A percentile compares a stretch with the other conserved stretches of the same genome.
These are phyloP conservation scores for Groenewaldozyma tartarivorans DNA, from an alignment of 805 yeast species.

Conservation along the genomic window DNA sequence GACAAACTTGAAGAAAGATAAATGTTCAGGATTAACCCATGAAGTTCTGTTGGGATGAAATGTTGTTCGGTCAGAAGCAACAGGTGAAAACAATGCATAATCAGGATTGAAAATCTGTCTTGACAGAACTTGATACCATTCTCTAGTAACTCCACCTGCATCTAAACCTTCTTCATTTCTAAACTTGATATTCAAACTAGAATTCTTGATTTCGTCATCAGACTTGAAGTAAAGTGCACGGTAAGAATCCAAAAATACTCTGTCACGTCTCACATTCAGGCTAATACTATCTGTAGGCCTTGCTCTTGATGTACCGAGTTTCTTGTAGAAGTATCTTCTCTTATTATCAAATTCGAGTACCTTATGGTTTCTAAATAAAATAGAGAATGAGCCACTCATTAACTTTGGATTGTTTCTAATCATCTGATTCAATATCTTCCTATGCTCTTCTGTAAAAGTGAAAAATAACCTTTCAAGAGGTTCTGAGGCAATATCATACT, in stretches of 20 bases:
- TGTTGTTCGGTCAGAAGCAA: slow-evolving; percentile 83
- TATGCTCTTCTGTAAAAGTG: slow-evolving; percentile 81
- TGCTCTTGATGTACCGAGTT: slow-evolving; percentile 31
- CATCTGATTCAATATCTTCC: slow-evolving; percentile 82
- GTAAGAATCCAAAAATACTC: slow-evolving; percentile 86
- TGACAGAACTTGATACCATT: slow-evolving; percentile 92
- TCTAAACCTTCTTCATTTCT: slow-evolving; percentile 94
- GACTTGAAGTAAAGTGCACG: slow-evolving; percentile 71
- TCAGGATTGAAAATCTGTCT: slow-evolving; percentile 95
- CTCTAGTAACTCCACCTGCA: slow-evolving; percentile 97
- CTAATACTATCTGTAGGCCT: slow-evolving; percentile 27
- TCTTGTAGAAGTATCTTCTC: slow-evolving; percentile 70
- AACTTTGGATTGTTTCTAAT: slow-evolving; percentile 82
- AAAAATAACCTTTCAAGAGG: slow-evolving; percentile 74
- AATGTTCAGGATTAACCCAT: slow-evolving; percentile 85
- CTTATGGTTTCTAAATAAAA: slow-evolving; percentile 78
- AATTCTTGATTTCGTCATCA: slow-evolving; percentile 58
- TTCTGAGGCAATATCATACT: slow-evolving; percentile 59
- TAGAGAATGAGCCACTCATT: slow-evolving; percentile 92
- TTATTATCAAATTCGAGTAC: slow-evolving; percentile 93
- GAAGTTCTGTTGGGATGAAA: slow-evolving; percentile 94
- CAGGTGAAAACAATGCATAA: slow-evolving; percentile 85
- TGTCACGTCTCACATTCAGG: slow-evolving; percentile 72
- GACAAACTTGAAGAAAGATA: slow-evolving; percentile 86
- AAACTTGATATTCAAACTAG: slow-evolving; percentile 72